Evolutionary conservation across 2,329 filamentous ascomycete species (phyloP).

Genomic region (Aspergillus arachidicola): DNA sequence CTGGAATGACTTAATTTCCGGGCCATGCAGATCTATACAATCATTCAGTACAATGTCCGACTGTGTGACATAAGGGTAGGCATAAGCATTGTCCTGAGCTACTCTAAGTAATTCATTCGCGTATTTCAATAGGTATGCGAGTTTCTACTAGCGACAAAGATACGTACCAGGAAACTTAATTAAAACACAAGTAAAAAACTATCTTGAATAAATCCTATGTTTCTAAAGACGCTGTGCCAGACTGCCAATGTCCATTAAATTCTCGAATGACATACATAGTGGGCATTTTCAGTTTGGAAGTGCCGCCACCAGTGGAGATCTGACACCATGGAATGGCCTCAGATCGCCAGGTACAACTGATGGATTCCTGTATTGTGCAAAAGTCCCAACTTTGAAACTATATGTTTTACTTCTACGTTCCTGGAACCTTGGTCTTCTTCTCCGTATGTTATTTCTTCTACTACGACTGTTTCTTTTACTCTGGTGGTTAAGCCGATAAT

Average conservation of each 20-base stretch:
- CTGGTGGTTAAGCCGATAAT: too few species aligned
- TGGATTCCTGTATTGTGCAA: not conserved
- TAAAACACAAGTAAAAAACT: not conserved
- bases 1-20: slow-evolving; percentile 13
- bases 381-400: not conserved
- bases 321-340: not conserved
- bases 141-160: not conserved
- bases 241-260: not conserved
- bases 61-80: not conserved
- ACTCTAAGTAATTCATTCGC: not conserved
- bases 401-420: not conserved
- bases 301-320: slow-evolving; percentile 9
- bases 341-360: slow-evolving; percentile 12
- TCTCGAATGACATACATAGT: not conserved
- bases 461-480: not conserved
- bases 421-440: not conserved
- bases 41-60: not conserved
- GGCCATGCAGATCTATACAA: slow-evolving; percentile 12
- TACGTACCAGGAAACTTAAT: not conserved
- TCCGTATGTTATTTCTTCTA: not conserved
- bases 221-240: not conserved
- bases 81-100: not conserved
- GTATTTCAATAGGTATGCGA: not conserved
- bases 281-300: slow-evolving; percentile 2
- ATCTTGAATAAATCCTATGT: not conserved